Evolutionary conservation across 257 asterid species (phyloP).

Genomic region (Galeopsis tetrahit): DNA sequence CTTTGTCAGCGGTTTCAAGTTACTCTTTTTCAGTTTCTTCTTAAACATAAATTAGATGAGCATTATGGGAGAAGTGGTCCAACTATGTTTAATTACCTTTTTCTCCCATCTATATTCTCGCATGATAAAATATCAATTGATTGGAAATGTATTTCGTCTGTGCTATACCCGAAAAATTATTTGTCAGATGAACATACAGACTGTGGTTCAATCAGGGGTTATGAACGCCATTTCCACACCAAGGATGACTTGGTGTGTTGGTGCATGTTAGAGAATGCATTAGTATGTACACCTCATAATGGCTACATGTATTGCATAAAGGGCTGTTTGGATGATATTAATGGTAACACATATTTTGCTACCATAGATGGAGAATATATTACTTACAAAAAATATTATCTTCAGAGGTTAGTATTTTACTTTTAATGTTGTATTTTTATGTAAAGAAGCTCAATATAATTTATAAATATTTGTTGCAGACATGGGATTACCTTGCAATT

Average conservation of each 20-base stretch:
- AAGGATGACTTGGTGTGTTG: slow-evolving; percentile 56
- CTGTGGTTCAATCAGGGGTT: slow-evolving; percentile 28
- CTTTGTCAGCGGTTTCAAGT: slow-evolving; percentile 62
- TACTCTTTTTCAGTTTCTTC: slow-evolving; percentile 54
- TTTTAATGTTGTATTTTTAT: neutral
- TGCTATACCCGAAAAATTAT: slow-evolving; percentile 21
- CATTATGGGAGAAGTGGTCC: slow-evolving; percentile 24
- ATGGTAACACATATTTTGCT: slow-evolving; percentile 52
- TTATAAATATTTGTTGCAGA: slow-evolving; percentile 42
- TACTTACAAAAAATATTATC: slow-evolving; percentile 55
- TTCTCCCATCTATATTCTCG: slow-evolving; percentile 54
- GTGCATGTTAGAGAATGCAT: slow-evolving; percentile 63
- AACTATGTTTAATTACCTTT: slow-evolving; percentile 56
- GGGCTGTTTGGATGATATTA: slow-evolving; percentile 46
- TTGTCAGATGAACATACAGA: slow-evolving; percentile 31
- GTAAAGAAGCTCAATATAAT: neutral
- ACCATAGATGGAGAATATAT: slow-evolving; percentile 40
- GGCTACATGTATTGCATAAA: slow-evolving; percentile 49
- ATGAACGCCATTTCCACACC: slow-evolving; percentile 42
- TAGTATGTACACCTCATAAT: slow-evolving; percentile 76
- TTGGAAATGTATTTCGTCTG: slow-evolving; percentile 56
- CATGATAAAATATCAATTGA: slow-evolving; percentile 38
- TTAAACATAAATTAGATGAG: slow-evolving; percentile 48
- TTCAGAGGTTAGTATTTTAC: slow-evolving; percentile 45
- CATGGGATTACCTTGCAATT: slow-evolving; percentile 55